These are phyloP conservation scores for Nigrospora osmanthi DNA, from an alignment of 2,329 filamentous ascomycete genomes.

Conservation along the genomic window DNA sequence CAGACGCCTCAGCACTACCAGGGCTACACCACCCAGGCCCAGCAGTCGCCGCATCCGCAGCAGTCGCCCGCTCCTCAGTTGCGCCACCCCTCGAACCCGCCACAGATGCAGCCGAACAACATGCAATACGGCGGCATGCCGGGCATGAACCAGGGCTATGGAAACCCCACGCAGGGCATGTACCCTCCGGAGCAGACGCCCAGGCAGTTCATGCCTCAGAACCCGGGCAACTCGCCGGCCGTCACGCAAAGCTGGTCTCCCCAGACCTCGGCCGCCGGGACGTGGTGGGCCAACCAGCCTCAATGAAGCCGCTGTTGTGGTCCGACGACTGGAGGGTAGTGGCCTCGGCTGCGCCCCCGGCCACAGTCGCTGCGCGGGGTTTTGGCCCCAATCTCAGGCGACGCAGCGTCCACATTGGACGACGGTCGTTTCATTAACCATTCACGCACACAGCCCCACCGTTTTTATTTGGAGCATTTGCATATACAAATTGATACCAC, in stretches of 20 bases:
- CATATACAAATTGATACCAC: constrained; percentile 6
- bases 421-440: not conserved
- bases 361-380: no score
- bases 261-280: constrained; percentile 51
- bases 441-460: not conserved
- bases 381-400: no score
- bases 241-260: constrained; percentile 49
- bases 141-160: constrained; percentile 50
- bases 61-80: constrained; percentile 52
- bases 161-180: constrained; percentile 46
- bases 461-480: no score
- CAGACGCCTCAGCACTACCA: constrained; percentile 53
- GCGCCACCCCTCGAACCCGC: constrained; percentile 45
- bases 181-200: constrained; percentile 56
- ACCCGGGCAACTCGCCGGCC: constrained; percentile 40
- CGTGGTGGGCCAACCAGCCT: constrained; percentile 47
- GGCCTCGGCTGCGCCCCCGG: no score
- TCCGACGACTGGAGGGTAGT: not conserved
- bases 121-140: constrained; percentile 60
- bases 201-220: constrained; percentile 61
- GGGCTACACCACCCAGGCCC: constrained; percentile 44
- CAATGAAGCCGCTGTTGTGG: constrained; percentile 21
- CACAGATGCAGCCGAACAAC: constrained; percentile 45
- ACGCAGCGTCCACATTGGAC: no score
- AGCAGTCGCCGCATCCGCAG: constrained; percentile 40